phyloP scores from a whole-genome alignment of 2,329 filamentous ascomycete genomes.

The Xylaria sp. region DNA sequence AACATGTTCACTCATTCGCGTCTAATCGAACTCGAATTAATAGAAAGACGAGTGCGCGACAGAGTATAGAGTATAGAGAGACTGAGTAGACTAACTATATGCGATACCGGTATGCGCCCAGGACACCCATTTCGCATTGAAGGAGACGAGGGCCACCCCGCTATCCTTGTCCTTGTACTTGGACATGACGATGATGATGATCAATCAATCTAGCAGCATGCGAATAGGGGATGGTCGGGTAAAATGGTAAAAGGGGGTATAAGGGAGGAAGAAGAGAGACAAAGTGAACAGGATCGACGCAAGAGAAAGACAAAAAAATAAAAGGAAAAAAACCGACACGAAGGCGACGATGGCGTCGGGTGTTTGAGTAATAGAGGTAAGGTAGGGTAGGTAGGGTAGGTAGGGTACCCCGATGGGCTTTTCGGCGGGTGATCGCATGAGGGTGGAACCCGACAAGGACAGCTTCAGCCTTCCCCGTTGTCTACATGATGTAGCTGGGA shows the following conservation, averaged over 20 bases:
- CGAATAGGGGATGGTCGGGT: not conserved
- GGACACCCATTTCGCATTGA: constrained; percentile 90
- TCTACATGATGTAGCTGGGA: too few relatives aligned
- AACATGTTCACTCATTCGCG: not conserved
- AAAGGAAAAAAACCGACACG: not conserved
- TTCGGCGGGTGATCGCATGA: constrained; percentile 13
- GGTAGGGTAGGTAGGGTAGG: too few relatives aligned
- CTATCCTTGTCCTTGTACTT: constrained; percentile 69
- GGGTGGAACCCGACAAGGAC: not conserved
- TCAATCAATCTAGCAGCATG: constrained; percentile 15
- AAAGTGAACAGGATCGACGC: not conserved
- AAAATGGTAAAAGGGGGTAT: not conserved
- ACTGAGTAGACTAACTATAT: constrained; percentile 66
- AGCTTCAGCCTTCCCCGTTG: not conserved
- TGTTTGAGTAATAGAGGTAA: not conserved
- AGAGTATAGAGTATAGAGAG: not conserved
- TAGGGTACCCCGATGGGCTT: not conserved
- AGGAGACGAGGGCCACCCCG: constrained; percentile 60
- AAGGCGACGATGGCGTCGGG: constrained; percentile 13
- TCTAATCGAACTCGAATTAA: not conserved
- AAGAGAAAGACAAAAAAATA: not conserved
- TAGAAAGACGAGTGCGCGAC: not conserved
- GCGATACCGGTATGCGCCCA: constrained; percentile 85
- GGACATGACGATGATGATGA: constrained; percentile 27
- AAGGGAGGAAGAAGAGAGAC: not conserved